Percentiles rank a stretch among this genome's conserved stretches.
phyloP scores from a whole-genome alignment of 352 stramenopile species.

The Elongisporangium anandrum region DNA sequence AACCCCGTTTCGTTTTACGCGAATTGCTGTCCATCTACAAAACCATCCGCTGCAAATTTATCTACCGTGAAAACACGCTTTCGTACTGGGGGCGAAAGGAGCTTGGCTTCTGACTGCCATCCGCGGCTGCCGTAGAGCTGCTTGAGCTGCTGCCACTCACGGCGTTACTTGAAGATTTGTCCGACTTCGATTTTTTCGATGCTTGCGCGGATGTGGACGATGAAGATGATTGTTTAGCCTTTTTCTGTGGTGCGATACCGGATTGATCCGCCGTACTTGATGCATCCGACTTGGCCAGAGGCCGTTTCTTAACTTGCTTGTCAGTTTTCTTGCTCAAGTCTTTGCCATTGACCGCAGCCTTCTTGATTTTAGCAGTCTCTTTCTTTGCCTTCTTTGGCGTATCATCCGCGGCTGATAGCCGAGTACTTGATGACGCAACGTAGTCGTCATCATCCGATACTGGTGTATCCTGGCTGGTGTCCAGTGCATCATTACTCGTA shows the following conservation, averaged over 20 bases:
- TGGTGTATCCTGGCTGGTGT: constrained; percentile 5
- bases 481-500: neutral
- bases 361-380: constrained; percentile 26
- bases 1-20: neutral
- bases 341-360: constrained; percentile 12
- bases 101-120: constrained; percentile 12
- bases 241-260: constrained; percentile 11
- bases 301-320: constrained; percentile 32
- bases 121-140: constrained; percentile 8
- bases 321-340: constrained; percentile 27
- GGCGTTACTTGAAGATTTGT: constrained; percentile 12
- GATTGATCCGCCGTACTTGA: neutral
- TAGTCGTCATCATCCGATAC: constrained; percentile 12
- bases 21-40: neutral
- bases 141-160: constrained; percentile 6
- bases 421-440: neutral
- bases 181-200: constrained; percentile 16
- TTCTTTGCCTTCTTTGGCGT: constrained; percentile 37
- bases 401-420: neutral
- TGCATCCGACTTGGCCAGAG: neutral
- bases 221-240: constrained; percentile 10
- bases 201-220: constrained; percentile 6
- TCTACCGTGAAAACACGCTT: constrained; percentile 56
- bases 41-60: neutral
- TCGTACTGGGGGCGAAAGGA: constrained; percentile 58